Evolutionary conservation across 2,329 filamentous ascomycete species (phyloP), one percentile per base, ranked within the genome.

Genomic region (Colletotrichum sp.): DNA sequence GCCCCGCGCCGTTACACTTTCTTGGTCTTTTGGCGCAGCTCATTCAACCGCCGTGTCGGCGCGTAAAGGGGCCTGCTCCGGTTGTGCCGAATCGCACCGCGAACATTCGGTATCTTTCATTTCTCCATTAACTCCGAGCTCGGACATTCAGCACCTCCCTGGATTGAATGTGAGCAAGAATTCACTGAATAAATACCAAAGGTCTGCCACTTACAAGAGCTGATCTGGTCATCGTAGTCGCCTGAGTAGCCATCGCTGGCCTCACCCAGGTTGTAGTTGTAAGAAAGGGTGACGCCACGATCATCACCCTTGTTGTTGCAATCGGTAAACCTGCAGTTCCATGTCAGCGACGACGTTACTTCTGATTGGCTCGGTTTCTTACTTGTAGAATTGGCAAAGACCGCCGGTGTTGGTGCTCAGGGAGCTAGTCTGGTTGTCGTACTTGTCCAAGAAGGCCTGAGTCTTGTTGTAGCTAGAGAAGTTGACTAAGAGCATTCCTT

Each of bases 161-260:
- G 24, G 8, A 9, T 10, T 30, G 26, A 63, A 7, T 5, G 30
- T 63, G 28, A 34, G 44, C 6, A 52, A 52, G 10, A 21, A 52
- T 52, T 21, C 10, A 7, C 12, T 24, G 13, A 18, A 26, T 63
- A 30, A 30, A n/a, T 26, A 34, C 24, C n/a, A 26, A 13, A 30
- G 26, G 59, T 32, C 6, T 65, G 63, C 13, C 26, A 65, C 74
- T 66, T 62, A 74, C 74, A 76, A 55, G 74, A 76, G 44, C 44
- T 74, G n/a, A 74, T 76, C 15, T 76, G 74, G 15, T 76, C 57
- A 18, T 74, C 74, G 10, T 76, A 76, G n/a, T 76, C 74, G 6
- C 74, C 74, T 2, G 55, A 65, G 21, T 76, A 76, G 2, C 21
- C 63, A 26, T 72, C 30, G 34, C 13, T 36, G 6, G 32, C 70